phyloP scores from a whole-genome alignment of 2,329 filamentous ascomycete genomes.

The Phialophora expanda region DNA sequence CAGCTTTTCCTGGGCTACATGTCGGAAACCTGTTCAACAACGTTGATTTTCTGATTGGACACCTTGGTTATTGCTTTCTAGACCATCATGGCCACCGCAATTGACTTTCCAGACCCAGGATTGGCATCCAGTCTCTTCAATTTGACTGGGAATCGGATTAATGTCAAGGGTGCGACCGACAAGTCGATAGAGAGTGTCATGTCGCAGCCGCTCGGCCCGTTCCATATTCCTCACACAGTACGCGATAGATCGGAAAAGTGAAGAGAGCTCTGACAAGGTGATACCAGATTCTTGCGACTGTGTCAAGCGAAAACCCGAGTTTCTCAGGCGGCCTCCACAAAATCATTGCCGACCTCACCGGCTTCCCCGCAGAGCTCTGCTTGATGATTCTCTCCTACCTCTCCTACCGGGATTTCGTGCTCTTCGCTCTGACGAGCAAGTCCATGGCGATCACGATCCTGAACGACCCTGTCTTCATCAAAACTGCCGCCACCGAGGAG shows the following conservation, averaged over 20 bases:
- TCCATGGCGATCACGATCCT: conserved; percentile 6
- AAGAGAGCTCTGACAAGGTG: neutral
- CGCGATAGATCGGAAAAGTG: neutral
- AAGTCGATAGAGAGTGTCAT: neutral
- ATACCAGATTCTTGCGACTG: neutral
- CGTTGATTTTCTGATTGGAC: neutral
- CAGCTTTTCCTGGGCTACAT: neutral
- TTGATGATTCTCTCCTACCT: neutral
- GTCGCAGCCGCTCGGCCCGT: neutral
- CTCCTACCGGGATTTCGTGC: conserved; percentile 4
- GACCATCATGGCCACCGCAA: neutral
- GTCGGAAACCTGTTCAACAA: neutral
- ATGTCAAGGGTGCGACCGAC: neutral
- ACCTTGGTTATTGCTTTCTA: neutral
- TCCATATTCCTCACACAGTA: conserved; percentile 8
- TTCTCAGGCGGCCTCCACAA: neutral
- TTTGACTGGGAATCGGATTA: neutral
- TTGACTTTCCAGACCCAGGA: neutral
- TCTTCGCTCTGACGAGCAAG: conserved; percentile 12
- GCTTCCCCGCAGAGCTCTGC: neutral
- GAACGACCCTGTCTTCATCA: neutral
- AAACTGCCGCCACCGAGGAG: neutral
- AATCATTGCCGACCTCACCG: neutral
- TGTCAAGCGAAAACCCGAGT: neutral
- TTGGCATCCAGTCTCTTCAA: neutral